phyloP scores from a whole-genome alignment of 2,329 filamentous ascomycete genomes.

The Arthrobotrys sinensis region DNA sequence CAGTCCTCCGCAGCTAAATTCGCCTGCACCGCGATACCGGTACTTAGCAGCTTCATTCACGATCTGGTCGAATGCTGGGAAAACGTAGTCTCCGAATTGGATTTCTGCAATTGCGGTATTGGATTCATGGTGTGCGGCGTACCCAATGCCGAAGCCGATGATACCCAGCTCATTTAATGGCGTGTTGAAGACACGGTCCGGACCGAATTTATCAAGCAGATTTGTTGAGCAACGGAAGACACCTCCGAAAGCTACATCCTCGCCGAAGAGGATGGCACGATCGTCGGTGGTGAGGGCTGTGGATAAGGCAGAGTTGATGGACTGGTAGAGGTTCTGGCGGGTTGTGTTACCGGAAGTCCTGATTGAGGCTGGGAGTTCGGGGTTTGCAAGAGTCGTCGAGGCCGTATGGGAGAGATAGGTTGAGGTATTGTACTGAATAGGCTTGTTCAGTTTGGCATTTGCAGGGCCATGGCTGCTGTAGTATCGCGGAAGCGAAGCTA shows the following conservation, averaged over 20 bases:
- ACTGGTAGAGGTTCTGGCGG: slow-evolving; percentile 93
- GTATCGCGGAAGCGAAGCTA: slow-evolving; percentile 19
- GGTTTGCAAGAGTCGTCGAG: slow-evolving; percentile 76
- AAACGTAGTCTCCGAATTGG: slow-evolving; percentile 95
- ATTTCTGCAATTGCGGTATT: slow-evolving; percentile 95
- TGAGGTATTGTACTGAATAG: slow-evolving; percentile 83
- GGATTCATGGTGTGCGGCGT: slow-evolving; percentile 76
- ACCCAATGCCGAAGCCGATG: slow-evolving; percentile 91
- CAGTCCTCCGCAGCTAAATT: slow-evolving; percentile 78
- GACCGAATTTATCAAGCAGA: slow-evolving; percentile 87
- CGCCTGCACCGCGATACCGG: slow-evolving; percentile 76
- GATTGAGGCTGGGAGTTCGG: slow-evolving; percentile 78
- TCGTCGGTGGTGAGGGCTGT: slow-evolving; percentile 87
- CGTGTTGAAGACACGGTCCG: slow-evolving; percentile 94
- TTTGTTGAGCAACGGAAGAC: slow-evolving; percentile 97
- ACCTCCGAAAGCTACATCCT: slow-evolving; percentile 96
- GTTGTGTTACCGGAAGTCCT: slow-evolving; percentile 80
- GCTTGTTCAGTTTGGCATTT: slow-evolving; percentile 77
- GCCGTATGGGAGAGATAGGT: slow-evolving; percentile 82
- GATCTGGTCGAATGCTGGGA: slow-evolving; percentile 91
- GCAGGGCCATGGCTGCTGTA: slow-evolving; percentile 48
- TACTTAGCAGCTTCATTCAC: slow-evolving; percentile 94
- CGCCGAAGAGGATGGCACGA: slow-evolving; percentile 90
- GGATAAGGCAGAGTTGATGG: slow-evolving; percentile 89
- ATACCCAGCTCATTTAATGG: slow-evolving; percentile 95